phyloP scores from a whole-genome alignment of 192 early-diverging fungal genomes.

The Umbelopsis isabellina region DNA sequence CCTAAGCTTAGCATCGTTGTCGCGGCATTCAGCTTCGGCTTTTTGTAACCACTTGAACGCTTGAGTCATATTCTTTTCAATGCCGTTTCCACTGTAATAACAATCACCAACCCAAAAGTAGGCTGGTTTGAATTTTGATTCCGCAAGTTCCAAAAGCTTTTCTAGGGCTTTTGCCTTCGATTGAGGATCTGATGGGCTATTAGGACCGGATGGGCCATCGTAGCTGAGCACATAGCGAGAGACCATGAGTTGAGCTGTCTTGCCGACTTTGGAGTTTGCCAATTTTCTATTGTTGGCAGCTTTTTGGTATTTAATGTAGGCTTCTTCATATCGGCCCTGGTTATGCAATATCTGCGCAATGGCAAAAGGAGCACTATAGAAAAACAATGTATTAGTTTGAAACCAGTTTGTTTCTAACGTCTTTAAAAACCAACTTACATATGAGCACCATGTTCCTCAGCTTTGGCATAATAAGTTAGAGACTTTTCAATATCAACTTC shows the following conservation, averaged over 20 bases:
- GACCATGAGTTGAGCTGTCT: conserved; percentile 27
- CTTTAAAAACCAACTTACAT: conserved; percentile 22
- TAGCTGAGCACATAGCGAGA: conserved; percentile 31
- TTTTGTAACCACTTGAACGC: conserved; percentile 31
- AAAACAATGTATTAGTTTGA: not conserved
- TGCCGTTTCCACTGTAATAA: conserved; percentile 32
- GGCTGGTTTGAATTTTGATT: conserved; percentile 14
- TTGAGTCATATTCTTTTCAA: conserved; percentile 5
- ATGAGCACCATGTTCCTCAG: conserved; percentile 30
- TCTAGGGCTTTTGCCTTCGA: conserved; percentile 19
- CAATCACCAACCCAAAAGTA: conserved; percentile 38
- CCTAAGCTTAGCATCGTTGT: conserved; percentile 10
- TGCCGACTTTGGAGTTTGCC: conserved; percentile 4
- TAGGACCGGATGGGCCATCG: not conserved
- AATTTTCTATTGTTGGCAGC: conserved; percentile 20
- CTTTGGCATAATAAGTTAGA: conserved; percentile 31
- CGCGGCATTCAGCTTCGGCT: conserved; percentile 16
- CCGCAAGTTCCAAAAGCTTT: conserved; percentile 14
- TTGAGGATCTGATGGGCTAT: not conserved
- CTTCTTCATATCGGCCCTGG: conserved; percentile 22
- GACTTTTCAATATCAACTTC: conserved; percentile 28
- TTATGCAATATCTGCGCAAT: conserved; percentile 27
- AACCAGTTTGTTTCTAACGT: not conserved
- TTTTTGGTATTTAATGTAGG: conserved; percentile 22
- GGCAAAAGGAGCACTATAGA: conserved; percentile 22